A percentile compares a stretch with the other conserved stretches of the same genome.
Conservation (phyloP, 108 stramenopile species). For the Pinguiococcus pyrenoidosus region DNA sequence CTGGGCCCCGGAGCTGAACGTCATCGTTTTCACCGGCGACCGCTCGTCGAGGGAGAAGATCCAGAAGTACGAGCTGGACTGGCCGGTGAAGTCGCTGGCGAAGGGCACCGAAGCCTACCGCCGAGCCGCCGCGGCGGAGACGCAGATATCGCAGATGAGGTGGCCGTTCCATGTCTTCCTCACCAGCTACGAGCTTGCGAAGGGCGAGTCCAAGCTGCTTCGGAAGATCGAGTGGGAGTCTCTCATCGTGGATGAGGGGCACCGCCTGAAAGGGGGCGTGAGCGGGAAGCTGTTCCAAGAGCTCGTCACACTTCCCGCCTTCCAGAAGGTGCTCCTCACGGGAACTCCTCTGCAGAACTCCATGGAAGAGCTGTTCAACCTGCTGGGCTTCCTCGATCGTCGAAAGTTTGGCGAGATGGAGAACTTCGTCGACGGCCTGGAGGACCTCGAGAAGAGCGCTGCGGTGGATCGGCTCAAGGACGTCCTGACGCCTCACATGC, state of each 20-base stretch:
- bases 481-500: constrained; percentile 1
- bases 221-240: constrained; percentile 61
- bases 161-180: constrained; percentile 71
- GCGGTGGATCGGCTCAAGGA: background rate
- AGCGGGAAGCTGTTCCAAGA: constrained; percentile 8
- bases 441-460: constrained; percentile 20
- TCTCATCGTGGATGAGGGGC: constrained; percentile 86
- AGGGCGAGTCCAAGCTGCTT: constrained; percentile 51
- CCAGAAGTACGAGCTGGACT: background rate
- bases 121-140: no score
- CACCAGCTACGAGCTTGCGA: constrained; percentile 85
- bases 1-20: constrained; percentile 75
- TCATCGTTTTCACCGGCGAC: constrained; percentile 77
- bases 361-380: constrained; percentile 9
- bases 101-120: no score
- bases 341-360: constrained; percentile 50
- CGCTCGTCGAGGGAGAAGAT: background rate
- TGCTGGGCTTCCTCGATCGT: constrained; percentile 8
- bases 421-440: constrained; percentile 10
- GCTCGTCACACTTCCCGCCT: constrained; percentile 1
- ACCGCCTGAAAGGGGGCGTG: constrained; percentile 57
- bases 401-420: constrained; percentile 5
- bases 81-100: no score
- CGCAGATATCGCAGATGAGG: no score
- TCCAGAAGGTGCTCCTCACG: constrained; percentile 67